Base-by-base conservation (phyloP, 805 yeast species). In the Metschnikowia kofuensis region DNA sequence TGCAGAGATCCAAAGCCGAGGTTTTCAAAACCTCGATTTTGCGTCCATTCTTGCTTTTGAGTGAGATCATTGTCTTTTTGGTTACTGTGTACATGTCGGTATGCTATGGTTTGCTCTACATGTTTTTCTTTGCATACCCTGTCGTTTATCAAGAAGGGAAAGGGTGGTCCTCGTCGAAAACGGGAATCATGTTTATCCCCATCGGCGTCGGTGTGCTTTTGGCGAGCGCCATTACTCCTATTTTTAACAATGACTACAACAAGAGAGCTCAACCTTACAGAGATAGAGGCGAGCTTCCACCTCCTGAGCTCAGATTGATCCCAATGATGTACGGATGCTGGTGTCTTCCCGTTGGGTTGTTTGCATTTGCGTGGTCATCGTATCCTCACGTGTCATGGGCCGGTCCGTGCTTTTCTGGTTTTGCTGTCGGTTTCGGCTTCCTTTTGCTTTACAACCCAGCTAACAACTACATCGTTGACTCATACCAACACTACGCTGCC, bases 41-140 rank as follows among this genome's bases (percentile, higher is more conserved):
- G 57, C 79, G 97, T 59, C 98, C 98, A 2, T 69, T 92, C 53
- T 87, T 89, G 63, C 82, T 82, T 14, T 66, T 80, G 16, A 82
- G 91, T 28, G 97, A 90, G 66, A 96, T 96, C 4, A 95, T 89
- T 28, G 72, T 90, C 60, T 94, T 83, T 61, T 72, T 89, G 57
- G 81, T 90, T 76, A 89, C 96, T 67, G 79, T 81, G 58, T 90
- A 89, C 67, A 92, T 90, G 52, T 90, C 95, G 55, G 76, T 90
- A 64, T 89, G 90, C 66, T 90, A 90, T 72, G 85, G 96, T n/a
- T 75, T 90, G 64, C 75, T 90, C 44, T 90, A 90, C 62, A 96
- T 96, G 11, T 90, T 90, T 75, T 90, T 90, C 82, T 90, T 89
- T 70, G 97, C 97, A 0, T 90, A 87, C 69, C 97, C 97, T 5